Conservation (phyloP, 345 rosid species). For the Microthlaspi erraticum region DNA sequence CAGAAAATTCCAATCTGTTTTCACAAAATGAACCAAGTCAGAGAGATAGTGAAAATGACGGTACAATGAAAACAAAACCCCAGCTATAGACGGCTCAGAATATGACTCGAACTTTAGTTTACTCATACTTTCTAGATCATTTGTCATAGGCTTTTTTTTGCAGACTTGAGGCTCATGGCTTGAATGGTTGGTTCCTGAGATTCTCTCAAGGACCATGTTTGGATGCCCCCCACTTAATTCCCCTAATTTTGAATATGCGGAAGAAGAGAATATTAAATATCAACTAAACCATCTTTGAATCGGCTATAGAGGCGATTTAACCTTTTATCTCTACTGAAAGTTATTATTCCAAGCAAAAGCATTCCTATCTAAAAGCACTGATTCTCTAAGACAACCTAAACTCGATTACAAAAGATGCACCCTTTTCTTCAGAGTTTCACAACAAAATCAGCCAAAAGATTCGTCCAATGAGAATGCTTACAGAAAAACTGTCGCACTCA, state of each 20-base stretch:
- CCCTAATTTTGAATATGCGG: slow-evolving; percentile 33
- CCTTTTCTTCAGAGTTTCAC: background rate
- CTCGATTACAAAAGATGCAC: slow-evolving; percentile 25
- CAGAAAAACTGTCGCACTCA: slow-evolving; percentile 93
- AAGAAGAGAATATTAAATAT: slow-evolving; percentile 32
- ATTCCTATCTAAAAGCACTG: slow-evolving; percentile 18
- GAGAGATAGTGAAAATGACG: background rate
- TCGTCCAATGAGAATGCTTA: slow-evolving; percentile 52
- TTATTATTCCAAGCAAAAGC: slow-evolving; percentile 13
- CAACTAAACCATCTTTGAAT: slow-evolving; percentile 25
- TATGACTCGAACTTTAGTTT: slow-evolving; percentile 37
- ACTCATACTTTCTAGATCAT: slow-evolving; percentile 46
- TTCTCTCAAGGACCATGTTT: slow-evolving; percentile 41
- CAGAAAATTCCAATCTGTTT: slow-evolving; percentile 94
- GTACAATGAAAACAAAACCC: slow-evolving; percentile 18
- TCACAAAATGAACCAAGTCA: slow-evolving; percentile 27
- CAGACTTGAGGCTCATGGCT: slow-evolving; percentile 42
- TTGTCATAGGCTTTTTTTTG: slow-evolving; percentile 43
- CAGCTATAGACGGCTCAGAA: slow-evolving; percentile 23
- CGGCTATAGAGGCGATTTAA: slow-evolving; percentile 9
- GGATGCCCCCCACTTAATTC: slow-evolving; percentile 33
- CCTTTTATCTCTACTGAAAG: slow-evolving; percentile 2
- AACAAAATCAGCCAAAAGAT: slow-evolving; percentile 1
- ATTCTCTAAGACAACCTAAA: background rate
- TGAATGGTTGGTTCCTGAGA: slow-evolving; percentile 37